Evolutionary conservation across 306 rosid genomes (phyloP).

Genomic region (Ammopiptanthus mongolicus): DNA sequence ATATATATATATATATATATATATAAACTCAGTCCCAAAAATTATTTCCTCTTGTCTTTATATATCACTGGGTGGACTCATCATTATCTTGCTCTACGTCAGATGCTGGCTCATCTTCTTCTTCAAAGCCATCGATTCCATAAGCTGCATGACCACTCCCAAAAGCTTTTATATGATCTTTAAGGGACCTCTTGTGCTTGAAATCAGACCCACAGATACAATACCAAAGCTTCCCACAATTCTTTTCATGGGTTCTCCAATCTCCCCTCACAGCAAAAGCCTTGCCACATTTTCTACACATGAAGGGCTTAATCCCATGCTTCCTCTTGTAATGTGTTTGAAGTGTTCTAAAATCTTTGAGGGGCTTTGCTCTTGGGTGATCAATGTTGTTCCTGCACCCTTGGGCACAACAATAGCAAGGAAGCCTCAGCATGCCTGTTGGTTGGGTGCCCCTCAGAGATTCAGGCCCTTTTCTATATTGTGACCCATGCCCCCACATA

Average conservation of each 20-base stretch:
- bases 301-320: constrained; percentile 95
- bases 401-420: constrained; percentile 92
- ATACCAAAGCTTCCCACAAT: constrained; percentile 96
- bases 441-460: constrained; percentile 96
- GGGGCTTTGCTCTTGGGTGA: constrained; percentile 85
- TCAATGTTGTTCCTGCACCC: constrained; percentile 96
- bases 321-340: constrained; percentile 97
- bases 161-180: constrained; percentile 91
- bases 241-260: constrained; percentile 97
- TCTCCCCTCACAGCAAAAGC: constrained; percentile 96
- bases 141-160: constrained; percentile 88
- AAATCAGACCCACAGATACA: constrained; percentile 96
- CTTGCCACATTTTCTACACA: constrained; percentile 91
- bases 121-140: constrained; percentile 69
- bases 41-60: not conserved
- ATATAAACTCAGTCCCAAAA: not conserved
- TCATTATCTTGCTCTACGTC: constrained; percentile 92
- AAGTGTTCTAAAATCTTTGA: constrained; percentile 91
- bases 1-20: not conserved
- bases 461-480: constrained; percentile 94
- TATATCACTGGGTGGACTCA: constrained; percentile 43
- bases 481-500: constrained; percentile 99
- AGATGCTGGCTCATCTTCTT: constrained; percentile 93
- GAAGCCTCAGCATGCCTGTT: constrained; percentile 93
- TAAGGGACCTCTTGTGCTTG: constrained; percentile 91